These are phyloP conservation scores for Phytophthora chlamydospora DNA, from an alignment of 352 stramenopile species.

Conservation along the genomic window DNA sequence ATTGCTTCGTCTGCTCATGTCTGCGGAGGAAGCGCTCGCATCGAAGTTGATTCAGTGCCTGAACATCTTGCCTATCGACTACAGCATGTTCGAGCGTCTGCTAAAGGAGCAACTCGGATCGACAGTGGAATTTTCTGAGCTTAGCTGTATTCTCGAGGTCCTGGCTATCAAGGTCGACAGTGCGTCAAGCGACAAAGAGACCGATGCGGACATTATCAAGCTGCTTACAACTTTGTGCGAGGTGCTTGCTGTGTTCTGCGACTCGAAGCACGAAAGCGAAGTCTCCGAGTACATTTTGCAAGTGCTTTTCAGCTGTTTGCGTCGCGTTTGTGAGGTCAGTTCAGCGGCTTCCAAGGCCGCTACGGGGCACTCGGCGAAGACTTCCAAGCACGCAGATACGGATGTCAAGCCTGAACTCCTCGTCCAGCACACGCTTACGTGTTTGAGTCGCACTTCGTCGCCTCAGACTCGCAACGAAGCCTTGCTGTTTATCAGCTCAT, in stretches of 20 bases:
- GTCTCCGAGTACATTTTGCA: constrained; percentile 86
- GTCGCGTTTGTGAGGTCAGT: constrained; percentile 63
- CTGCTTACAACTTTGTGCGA: constrained; percentile 65
- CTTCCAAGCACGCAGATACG: constrained; percentile 10
- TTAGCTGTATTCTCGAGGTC: constrained; percentile 84
- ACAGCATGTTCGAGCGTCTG: constrained; percentile 60
- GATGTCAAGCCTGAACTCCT: constrained; percentile 63
- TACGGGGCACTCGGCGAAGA: constrained; percentile 27
- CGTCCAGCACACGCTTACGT: constrained; percentile 82
- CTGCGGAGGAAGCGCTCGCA: constrained; percentile 62
- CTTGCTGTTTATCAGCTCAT: constrained; percentile 78
- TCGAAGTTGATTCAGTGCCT: constrained; percentile 62
- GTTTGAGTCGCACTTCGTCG: constrained; percentile 65
- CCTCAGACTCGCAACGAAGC: constrained; percentile 85
- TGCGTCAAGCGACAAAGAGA: constrained; percentile 33
- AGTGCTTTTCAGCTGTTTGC: constrained; percentile 78
- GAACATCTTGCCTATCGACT: constrained; percentile 56
- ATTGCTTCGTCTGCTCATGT: constrained; percentile 66
- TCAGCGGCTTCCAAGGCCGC: constrained; percentile 12
- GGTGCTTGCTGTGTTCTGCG: constrained; percentile 67
- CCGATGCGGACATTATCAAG: constrained; percentile 32
- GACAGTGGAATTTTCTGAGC: constrained; percentile 42
- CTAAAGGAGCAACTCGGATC: constrained; percentile 49
- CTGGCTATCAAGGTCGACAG: constrained; percentile 72
- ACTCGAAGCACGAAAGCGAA: constrained; percentile 48